phyloP scores from a whole-genome alignment of 2,329 filamentous ascomycete species.

The Lasiodiplodia citricola region DNA sequence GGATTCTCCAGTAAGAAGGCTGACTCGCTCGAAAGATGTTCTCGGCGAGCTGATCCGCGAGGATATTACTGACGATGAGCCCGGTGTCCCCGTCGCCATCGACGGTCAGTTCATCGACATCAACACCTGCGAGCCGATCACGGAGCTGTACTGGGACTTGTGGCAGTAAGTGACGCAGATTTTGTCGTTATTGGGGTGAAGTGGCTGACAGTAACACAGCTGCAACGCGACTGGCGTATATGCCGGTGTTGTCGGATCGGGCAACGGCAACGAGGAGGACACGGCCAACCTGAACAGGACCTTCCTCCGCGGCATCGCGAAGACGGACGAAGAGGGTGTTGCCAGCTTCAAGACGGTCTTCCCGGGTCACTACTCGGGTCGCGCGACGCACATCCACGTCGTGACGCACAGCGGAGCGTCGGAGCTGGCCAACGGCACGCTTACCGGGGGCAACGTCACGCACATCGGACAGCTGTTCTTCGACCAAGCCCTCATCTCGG shows the following conservation, averaged over 20 bases:
- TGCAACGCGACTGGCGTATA: constrained; percentile 49
- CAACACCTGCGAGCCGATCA: constrained; percentile 58
- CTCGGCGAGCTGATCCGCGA: constrained; percentile 57
- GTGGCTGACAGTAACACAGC: constrained; percentile 31
- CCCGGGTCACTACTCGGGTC: constrained; percentile 49
- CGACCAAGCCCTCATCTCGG: constrained; percentile 61
- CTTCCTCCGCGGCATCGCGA: constrained; percentile 56
- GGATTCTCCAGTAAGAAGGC: not conserved
- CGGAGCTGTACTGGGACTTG: constrained; percentile 56
- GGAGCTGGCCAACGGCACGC: constrained; percentile 56
- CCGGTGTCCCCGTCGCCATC: constrained; percentile 55
- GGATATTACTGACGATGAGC: constrained; percentile 55
- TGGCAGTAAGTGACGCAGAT: constrained; percentile 46
- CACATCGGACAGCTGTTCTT: constrained; percentile 71
- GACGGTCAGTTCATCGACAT: constrained; percentile 62
- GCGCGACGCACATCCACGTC: constrained; percentile 47
- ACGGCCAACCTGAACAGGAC: constrained; percentile 39
- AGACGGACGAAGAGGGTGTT: constrained; percentile 54
- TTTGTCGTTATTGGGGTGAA: not conserved
- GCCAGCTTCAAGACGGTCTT: constrained; percentile 56
- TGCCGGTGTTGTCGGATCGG: constrained; percentile 47
- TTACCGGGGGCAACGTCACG: constrained; percentile 56
- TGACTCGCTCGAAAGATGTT: constrained; percentile 40
- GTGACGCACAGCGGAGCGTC: constrained; percentile 45
- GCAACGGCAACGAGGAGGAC: constrained; percentile 50